Percentiles rank a stretch among this genome's conserved stretches.
Conservation (phyloP, 2,329 filamentous ascomycete species). For the Rutstroemia sydowiana region DNA sequence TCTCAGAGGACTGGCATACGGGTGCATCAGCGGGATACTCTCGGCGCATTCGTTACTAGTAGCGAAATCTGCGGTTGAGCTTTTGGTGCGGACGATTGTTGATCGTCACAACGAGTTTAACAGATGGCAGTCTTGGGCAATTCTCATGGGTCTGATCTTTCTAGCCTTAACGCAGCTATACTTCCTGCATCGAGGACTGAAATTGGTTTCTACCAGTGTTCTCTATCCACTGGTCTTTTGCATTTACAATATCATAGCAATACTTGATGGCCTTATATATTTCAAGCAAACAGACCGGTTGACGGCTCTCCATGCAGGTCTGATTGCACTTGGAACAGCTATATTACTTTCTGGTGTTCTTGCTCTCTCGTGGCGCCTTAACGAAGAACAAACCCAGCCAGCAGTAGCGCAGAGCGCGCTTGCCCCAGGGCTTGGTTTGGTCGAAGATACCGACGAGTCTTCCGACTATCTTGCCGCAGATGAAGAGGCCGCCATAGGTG, state of each 20-base stretch:
- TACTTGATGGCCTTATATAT: constrained; percentile 93
- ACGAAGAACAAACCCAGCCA: constrained; percentile 62
- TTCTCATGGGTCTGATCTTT: constrained; percentile 71
- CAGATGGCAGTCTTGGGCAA: constrained; percentile 90
- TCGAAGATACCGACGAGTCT: constrained; percentile 58
- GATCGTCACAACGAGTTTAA: constrained; percentile 90
- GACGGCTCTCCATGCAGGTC: constrained; percentile 63
- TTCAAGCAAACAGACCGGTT: constrained; percentile 84
- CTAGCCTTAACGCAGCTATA: constrained; percentile 88
- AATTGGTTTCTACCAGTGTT: constrained; percentile 90
- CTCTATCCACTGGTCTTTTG: constrained; percentile 97
- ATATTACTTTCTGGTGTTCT: constrained; percentile 84
- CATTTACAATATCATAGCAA: constrained; percentile 98
- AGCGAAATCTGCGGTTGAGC: constrained; percentile 92
- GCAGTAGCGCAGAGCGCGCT: constrained; percentile 60
- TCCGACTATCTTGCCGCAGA: constrained; percentile 40
- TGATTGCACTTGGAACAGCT: constrained; percentile 79
- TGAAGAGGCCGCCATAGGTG: constrained; percentile 28
- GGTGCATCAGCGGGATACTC: constrained; percentile 82
- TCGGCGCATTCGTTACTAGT: constrained; percentile 90
- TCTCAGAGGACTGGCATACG: constrained; percentile 77
- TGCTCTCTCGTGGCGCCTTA: constrained; percentile 87
- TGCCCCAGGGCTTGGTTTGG: constrained; percentile 73
- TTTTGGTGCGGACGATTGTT: constrained; percentile 78
- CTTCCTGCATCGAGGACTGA: constrained; percentile 88